These are phyloP conservation scores for Penicillium rolfsii DNA, from an alignment of 2,329 filamentous ascomycete species.

Conservation along the genomic window DNA sequence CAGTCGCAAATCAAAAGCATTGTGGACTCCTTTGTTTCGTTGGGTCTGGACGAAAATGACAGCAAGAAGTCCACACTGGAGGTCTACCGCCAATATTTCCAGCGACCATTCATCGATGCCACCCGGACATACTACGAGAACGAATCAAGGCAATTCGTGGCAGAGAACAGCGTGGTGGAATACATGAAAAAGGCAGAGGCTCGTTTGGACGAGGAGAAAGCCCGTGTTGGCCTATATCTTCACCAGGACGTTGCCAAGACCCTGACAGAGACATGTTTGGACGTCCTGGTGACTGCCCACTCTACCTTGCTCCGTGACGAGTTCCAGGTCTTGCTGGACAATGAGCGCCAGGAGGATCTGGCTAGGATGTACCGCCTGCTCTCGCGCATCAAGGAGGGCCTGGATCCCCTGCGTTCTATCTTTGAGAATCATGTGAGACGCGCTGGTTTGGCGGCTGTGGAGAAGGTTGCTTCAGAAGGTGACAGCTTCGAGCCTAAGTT, in stretches of 20 bases:
- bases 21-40: slow-evolving; percentile 92
- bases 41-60: slow-evolving; percentile 92
- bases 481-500: slow-evolving; percentile 94
- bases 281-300: slow-evolving; percentile 87
- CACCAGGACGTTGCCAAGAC: slow-evolving; percentile 84
- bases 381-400: slow-evolving; percentile 82
- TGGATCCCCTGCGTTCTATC: slow-evolving; percentile 81
- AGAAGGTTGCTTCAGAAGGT: slow-evolving; percentile 85
- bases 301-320: slow-evolving; percentile 86
- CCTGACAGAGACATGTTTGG: slow-evolving; percentile 84
- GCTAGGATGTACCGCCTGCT: slow-evolving; percentile 94
- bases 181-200: slow-evolving; percentile 99
- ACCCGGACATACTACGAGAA: slow-evolving; percentile 85
- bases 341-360: slow-evolving; percentile 93
- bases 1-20: slow-evolving; percentile 96
- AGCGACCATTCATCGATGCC: slow-evolving; percentile 84
- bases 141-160: slow-evolving; percentile 91
- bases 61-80: slow-evolving; percentile 92
- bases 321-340: slow-evolving; percentile 90
- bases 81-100: slow-evolving; percentile 90
- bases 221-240: slow-evolving; percentile 87
- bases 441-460: slow-evolving; percentile 82
- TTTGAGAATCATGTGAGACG: slow-evolving; percentile 94
- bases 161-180: slow-evolving; percentile 95
- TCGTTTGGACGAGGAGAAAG: slow-evolving; percentile 88